Evolutionary conservation across 129 eudicot species (phyloP), one percentile per base, ranked within the genome.

Genomic region (Chrysanthemum seticuspe): DNA sequence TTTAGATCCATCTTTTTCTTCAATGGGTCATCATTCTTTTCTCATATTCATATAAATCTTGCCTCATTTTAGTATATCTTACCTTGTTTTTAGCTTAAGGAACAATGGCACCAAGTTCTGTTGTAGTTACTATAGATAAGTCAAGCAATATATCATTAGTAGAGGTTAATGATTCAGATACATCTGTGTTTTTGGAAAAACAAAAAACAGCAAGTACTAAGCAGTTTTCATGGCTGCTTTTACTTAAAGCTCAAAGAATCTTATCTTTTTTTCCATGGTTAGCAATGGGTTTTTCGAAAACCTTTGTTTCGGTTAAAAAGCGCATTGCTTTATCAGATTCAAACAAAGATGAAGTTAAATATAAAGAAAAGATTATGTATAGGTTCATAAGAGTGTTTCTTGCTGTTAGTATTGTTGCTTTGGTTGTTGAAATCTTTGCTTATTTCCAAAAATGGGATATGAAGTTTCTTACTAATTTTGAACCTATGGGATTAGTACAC

Each of bases 391-490:
- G 84, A 66, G 88, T 74, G 15, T 85, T 90, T 80, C 89, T 89
- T 71, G 86, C 85, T 50, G 61, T 89, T 70, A 87, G 90, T 16
- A 45, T 89, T 6, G 73, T 82, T 4, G 98, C 87, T 71, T 80
- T 92, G 73, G 55, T 83, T 54, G 60, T 92, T 2, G 98, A 92
- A 62, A 68, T 87, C 14, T n/a, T 92, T 78, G 98, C 94, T 57
- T 90, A 89, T 82, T 89, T 72, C 44, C 74, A 89, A 27, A 68
- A 79, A 13, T 92, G 98, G 98, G 86, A 92, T 73, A 80, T 92
- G 83, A 80, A 83, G 15, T 53, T 82, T 76, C 74, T 87, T 52
- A 87, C 90, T 49, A 81, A 83, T 40, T 40, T 40, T 77, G 96
- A 86, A 71, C 88, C 85, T 36, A 63, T 76, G 80, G 83, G 88